Base-by-base conservation (phyloP, 441 rosid genomes). In the Jatropha podagrica region DNA sequence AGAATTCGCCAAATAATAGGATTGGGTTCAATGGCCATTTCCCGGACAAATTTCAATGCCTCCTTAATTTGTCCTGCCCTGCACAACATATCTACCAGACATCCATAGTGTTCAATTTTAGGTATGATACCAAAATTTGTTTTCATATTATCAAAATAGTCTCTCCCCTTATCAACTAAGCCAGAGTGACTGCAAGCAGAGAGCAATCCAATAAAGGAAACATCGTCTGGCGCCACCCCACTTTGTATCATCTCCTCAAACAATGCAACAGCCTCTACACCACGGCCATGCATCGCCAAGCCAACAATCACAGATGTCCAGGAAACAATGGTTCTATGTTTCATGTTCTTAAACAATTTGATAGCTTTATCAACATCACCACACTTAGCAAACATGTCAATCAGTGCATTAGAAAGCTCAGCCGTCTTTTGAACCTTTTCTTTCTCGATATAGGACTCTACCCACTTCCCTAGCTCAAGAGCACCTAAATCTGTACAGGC, bases 161-260 rank as follows among this genome's bases (percentile, higher is more conserved):
- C 46, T 58, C 70, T 81, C 52, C 92, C 92, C 68, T 77, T 70
- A 52, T 84, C 86, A 73, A 84, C 88, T 68, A 85, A 77, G n/a
- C 87, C 85, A n/a, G 84, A 84, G 79, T 88, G 90, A 78, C 90
- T 86, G 72, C 90, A 88, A 52, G 90, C 88, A 4, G 86, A 86
- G 73, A 88, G 90, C 83, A 88, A 74, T 13, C 88, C 90, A 26
- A 86, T 77, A 73, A 82, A 88, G 11, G 73, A 73, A 75, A 84
- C 86, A 59, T 73, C 82, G 60, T 87, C 90, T 0, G 92, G 89
- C 18, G 32, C 66, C 48, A 88, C 72, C 7, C 88, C 86, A 58
- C 48, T 76, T 65, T 44, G 71, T 68, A 80, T 17, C 86, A 88
- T 85, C 73, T 83, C 86, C 66, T 86, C 86, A 76, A 86, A 88